Base-by-base conservation (phyloP, 2,329 filamentous ascomycete genomes). In the Emericellopsis atlantica region DNA sequence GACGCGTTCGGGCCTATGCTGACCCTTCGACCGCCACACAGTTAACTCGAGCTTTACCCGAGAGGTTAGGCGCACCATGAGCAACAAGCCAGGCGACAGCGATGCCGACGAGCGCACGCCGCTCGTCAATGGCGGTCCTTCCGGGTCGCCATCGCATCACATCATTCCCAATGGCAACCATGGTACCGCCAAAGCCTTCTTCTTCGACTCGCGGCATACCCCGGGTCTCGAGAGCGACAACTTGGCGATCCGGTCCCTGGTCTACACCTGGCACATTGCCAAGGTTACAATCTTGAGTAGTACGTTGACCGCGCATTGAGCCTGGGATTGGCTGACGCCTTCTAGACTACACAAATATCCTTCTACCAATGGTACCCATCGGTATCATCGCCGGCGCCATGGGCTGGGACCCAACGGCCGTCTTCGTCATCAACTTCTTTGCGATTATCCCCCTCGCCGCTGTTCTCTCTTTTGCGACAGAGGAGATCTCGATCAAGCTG, bases 401-500 rank as follows among this genome's bases (percentile, higher is more conserved):
- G 44, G 64, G 66, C 37, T 83, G 81, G 78, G 67, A 70, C 52
- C 72, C 84, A 1, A 75, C 78, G 10, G 72, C 74, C 42, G 73
- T 87, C 48, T 89, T 89, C 59, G 66, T 76, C 38, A 72, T 88
- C 57, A 89, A 89, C 64, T 88, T 88, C 64, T 72, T 88, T 49
- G 84, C 84, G 50, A 87, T 88, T 48, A 79, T 88, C 46, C 83
- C 83, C 3, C 69, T 88, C 32, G 82, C 82, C 11, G 76, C 81
- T 18, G 71, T 87, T 45, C 65, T 88, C 44, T 84, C 80, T 41
- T 86, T 85, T 58, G 83, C 82, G 44, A 87, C 84, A 2, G 84
- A 88, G 59, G 81, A 88, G 60, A 75, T 89, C 44, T 79, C 81
- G 4, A 66, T 72, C 12, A 81, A 81, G 54, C 63, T 88, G 21